Base-by-base conservation (phyloP, 176 grass and related monocot genomes). In the Carex kokanica region DNA sequence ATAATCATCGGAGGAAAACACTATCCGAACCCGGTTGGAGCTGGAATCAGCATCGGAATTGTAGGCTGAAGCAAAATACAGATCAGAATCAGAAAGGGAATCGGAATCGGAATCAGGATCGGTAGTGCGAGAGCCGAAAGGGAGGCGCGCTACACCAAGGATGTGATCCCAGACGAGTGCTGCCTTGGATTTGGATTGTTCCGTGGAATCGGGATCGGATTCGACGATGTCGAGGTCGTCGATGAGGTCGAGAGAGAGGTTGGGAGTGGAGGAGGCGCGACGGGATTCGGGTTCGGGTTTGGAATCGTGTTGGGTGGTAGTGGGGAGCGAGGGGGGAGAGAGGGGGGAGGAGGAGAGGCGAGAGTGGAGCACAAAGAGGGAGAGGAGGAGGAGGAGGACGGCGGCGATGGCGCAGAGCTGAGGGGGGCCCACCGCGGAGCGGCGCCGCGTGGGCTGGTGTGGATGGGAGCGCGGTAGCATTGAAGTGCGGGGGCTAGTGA, bases 1-100 rank as follows among this genome's bases (percentile, higher is more conserved):
- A 80, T 90, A 91, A 64, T 99, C 96, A 49, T 99, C 96, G 23
- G 96, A 99, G 86, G 91, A 93, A 64, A 99, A 99, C 21, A 72
- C 86, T 23, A 88, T 57, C 79, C 32, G 74, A 8, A 4, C 82
- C 81, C 55, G 84, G 82, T 79, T 59, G 49, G 25, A 59, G 62
- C 52, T 45, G 80, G 63, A 47, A 40, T 43, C 86, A 77, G 32
- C 45, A 78, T 75, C 58, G 71, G 52, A 79, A 74, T 31, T 65
- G 74, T 70, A 84, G n/a, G 21, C 91, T 38, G 31, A 60, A 64
- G 21, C 18, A 9, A 59, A n/a, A 3, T 5, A n/a, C 31, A 74
- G 45, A 53, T 74, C 71, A 14, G n/a, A 51, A 74, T 74, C 71
- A 52, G 71, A 8, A 53, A 74, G 68, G 41, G 40, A 63, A 71